Percentiles rank a stretch among this genome's conserved stretches.
phyloP scores from a whole-genome alignment of 2,329 filamentous ascomycete species.

The Alternaria burnsii region DNA sequence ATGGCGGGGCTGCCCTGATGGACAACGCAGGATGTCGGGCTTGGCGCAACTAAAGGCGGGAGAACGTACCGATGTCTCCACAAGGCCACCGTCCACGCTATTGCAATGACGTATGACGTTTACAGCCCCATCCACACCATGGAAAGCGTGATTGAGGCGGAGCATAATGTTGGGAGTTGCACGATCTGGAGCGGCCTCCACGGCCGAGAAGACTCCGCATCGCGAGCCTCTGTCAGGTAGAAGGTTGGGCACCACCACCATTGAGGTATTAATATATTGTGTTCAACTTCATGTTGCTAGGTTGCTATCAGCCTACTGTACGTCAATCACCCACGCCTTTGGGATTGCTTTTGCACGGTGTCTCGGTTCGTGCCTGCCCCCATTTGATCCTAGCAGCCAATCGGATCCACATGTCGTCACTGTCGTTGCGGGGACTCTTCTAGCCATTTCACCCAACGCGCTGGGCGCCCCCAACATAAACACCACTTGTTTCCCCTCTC shows the following conservation, averaged over 20 bases:
- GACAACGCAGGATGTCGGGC: constrained; percentile 24
- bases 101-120: constrained; percentile 37
- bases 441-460: constrained; percentile 34
- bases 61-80: constrained; percentile 23
- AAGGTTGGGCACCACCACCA: constrained; percentile 6
- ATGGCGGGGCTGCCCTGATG: constrained; percentile 24
- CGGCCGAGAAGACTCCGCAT: constrained; percentile 35
- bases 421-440: constrained; percentile 33
- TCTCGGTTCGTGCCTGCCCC: constrained; percentile 20
- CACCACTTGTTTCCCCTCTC: constrained; percentile 25
- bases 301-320: constrained; percentile 1
- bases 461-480: constrained; percentile 32
- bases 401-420: constrained; percentile 41
- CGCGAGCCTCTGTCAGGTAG: constrained; percentile 3
- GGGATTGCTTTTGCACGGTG: constrained; percentile 29
- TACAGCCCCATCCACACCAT: constrained; percentile 9
- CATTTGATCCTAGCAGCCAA: constrained; percentile 31
- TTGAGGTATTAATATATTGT: constrained; percentile 39
- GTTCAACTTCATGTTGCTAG: background rate
- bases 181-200: constrained; percentile 25
- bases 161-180: constrained; percentile 15
- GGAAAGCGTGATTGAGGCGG: constrained; percentile 17
- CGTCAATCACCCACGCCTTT: constrained; percentile 15
- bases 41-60: constrained; percentile 37
- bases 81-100: constrained; percentile 20